Evolutionary conservation across 2,329 filamentous ascomycete species (phyloP), one percentile per base, ranked within the genome.

Genomic region (Scedosporium aurantiacum): DNA sequence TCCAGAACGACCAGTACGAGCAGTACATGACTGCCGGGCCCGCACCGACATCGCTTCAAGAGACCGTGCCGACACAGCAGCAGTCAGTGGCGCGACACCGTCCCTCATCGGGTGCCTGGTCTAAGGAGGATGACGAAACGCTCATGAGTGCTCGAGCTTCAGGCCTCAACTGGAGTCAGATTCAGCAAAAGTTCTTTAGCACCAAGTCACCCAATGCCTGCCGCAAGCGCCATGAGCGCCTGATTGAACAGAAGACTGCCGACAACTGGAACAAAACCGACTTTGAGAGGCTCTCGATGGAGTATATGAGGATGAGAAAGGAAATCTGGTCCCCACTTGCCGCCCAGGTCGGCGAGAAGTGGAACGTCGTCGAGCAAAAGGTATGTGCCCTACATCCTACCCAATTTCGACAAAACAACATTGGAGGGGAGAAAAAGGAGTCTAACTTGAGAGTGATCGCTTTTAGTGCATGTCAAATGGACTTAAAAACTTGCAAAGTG

Each of bases 201-300:
- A 79, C 75, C 71, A 96, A 96, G 77, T 85, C 83, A 7, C 77
- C 87, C 63, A 94, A 94, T 71, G 91, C 91, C 18, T 96, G 91
- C 75, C 89, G 91, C 65, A 96, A 96, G 76, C 84, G 91, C 61
- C 90, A 95, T 68, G 91, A 96, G 74, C 82, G 91, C 47, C 76
- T 96, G 66, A 86, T 93, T 79, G 88, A 93, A 74, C 84, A 87
- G 66, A 81, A 80, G 70, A 85, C 86, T 62, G 83, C 85, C 57
- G 87, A 90, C 67, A 88, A 92, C 68, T 94, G 90, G 87, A 89
- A 93, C 68, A 82, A 82, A 21, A 78, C 86, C 66, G 89, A 89
- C 76, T 78, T 92, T 25, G 88, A 93, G 70, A 79, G 80, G 8
- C 77, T 96, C 47, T 88, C 89, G 43, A 83, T 83, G 70, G 87